Percentiles rank a stretch among this genome's conserved stretches.
Conservation (phyloP, 768 basidiomycete species). For the Chalciporus pseudorubinellus region DNA sequence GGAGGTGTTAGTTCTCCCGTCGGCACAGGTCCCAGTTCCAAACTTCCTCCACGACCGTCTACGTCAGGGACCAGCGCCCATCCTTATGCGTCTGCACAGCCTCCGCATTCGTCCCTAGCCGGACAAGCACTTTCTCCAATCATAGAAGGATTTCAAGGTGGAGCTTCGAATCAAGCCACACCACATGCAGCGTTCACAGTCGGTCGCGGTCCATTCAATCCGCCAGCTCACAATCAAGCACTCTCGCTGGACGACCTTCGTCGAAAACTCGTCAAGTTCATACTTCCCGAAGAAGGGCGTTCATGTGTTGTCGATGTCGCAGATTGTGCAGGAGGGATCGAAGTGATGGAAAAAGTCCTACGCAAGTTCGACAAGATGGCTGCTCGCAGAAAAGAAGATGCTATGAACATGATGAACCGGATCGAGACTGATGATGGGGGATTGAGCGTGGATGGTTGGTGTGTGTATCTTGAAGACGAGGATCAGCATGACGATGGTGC, state of each 20-base stretch:
- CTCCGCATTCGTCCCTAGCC: conserved; percentile 43
- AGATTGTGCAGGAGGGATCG: conserved; percentile 76
- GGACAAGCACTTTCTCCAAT: conserved; percentile 66
- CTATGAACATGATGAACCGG: conserved; percentile 45
- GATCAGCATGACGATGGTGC: conserved; percentile 52
- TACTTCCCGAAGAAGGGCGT: conserved; percentile 77
- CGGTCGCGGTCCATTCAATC: conserved; percentile 60
- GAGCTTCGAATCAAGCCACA: conserved; percentile 38
- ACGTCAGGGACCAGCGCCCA: conserved; percentile 46
- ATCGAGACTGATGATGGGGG: conserved; percentile 72
- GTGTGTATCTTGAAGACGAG: conserved; percentile 67
- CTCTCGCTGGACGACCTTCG: conserved; percentile 75
- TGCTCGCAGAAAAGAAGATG: conserved; percentile 41
- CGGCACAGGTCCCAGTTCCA: conserved; percentile 33
- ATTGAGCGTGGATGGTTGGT: conserved; percentile 87
- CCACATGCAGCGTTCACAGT: conserved; percentile 53
- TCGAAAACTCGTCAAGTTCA: conserved; percentile 85
- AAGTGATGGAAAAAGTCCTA: conserved; percentile 85
- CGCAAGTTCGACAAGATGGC: conserved; percentile 80
- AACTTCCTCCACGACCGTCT: conserved; percentile 44
- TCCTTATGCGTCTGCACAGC: conserved; percentile 59
- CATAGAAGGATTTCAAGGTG: conserved; percentile 53
- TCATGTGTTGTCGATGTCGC: conserved; percentile 77
- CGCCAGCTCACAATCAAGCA: conserved; percentile 39
- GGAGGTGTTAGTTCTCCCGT: conserved; percentile 44